These are phyloP conservation scores for Verticillium zaregamsianum DNA, from an alignment of 2,329 filamentous ascomycete genomes.

Conservation along the genomic window DNA sequence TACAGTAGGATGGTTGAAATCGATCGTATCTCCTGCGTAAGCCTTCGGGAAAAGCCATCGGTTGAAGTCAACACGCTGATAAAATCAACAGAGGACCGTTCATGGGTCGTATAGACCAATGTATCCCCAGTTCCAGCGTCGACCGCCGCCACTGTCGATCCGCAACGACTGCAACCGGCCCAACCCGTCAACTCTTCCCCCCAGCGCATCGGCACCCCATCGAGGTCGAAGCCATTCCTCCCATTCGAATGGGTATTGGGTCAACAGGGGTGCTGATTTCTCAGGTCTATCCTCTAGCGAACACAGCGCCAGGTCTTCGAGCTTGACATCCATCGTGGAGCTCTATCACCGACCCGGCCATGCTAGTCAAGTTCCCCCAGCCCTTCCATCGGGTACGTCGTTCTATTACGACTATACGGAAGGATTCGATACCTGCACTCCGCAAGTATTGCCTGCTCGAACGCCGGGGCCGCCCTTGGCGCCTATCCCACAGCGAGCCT, in stretches of 20 bases:
- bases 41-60: slow-evolving; percentile 13
- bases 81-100: slow-evolving; percentile 35
- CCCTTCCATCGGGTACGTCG: slow-evolving; percentile 26
- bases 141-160: slow-evolving; percentile 32
- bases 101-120: slow-evolving; percentile 36
- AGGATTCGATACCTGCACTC: slow-evolving; percentile 35
- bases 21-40: slow-evolving; percentile 42
- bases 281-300: slow-evolving; percentile 25
- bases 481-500: slow-evolving; percentile 23
- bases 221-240: not conserved
- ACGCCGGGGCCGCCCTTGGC: slow-evolving; percentile 20
- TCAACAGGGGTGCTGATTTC: not conserved
- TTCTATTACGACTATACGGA: slow-evolving; percentile 53
- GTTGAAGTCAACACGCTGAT: slow-evolving; percentile 7
- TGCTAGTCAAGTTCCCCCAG: slow-evolving; percentile 19
- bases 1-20: slow-evolving; percentile 48
- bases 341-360: slow-evolving; percentile 34
- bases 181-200: slow-evolving; percentile 29
- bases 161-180: slow-evolving; percentile 37
- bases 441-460: slow-evolving; percentile 1
- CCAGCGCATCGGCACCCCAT: slow-evolving; percentile 11
- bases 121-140: slow-evolving; percentile 29
- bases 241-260: not conserved
- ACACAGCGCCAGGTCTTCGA: slow-evolving; percentile 37
- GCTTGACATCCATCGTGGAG: slow-evolving; percentile 46